Evolutionary conservation across 352 stramenopile genomes (phyloP).

Genomic region (Globisporangium barbulae): DNA sequence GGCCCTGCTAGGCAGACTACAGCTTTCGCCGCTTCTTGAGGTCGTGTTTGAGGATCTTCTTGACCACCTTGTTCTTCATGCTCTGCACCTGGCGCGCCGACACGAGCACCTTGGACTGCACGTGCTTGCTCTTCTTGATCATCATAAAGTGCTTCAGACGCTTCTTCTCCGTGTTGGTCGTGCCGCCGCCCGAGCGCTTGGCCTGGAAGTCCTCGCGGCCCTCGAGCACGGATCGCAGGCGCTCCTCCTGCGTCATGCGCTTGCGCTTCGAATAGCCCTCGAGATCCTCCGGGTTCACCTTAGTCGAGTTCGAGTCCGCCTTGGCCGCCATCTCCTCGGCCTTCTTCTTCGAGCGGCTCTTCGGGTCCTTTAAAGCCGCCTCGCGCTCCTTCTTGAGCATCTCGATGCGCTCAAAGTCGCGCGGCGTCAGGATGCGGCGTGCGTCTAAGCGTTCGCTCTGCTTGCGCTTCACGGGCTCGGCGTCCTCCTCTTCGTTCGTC

Average conservation of each 20-base stretch:
- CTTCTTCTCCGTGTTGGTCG: slow-evolving; percentile 97
- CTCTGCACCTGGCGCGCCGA: slow-evolving; percentile 84
- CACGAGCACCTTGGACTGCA: slow-evolving; percentile 82
- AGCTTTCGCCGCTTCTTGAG: slow-evolving; percentile 39
- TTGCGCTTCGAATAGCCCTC: slow-evolving; percentile 90
- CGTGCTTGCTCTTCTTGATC: slow-evolving; percentile 93
- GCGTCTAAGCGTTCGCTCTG: slow-evolving; percentile 86
- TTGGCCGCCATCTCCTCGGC: slow-evolving; percentile 65
- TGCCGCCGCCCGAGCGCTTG: slow-evolving; percentile 92
- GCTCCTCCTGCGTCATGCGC: slow-evolving; percentile 83
- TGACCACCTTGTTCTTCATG: slow-evolving; percentile 74
- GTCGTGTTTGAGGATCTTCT: slow-evolving; percentile 87
- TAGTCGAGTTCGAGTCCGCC: slow-evolving; percentile 43
- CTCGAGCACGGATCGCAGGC: slow-evolving; percentile 78
- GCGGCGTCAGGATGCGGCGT: slow-evolving; percentile 84
- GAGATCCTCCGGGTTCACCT: slow-evolving; percentile 76
- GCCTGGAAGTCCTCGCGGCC: slow-evolving; percentile 91
- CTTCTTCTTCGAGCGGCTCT: slow-evolving; percentile 77
- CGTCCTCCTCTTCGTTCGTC: slow-evolving; percentile 27
- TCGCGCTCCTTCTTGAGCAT: slow-evolving; percentile 89
- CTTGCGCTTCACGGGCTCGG: slow-evolving; percentile 21
- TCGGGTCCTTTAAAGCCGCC: slow-evolving; percentile 75
- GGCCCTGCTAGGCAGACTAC: background rate
- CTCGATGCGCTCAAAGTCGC: slow-evolving; percentile 88
- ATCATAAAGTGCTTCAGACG: slow-evolving; percentile 98